Evolutionary conservation across 768 basidiomycete species (phyloP).

Genomic region (Rhizopogon sp.): DNA sequence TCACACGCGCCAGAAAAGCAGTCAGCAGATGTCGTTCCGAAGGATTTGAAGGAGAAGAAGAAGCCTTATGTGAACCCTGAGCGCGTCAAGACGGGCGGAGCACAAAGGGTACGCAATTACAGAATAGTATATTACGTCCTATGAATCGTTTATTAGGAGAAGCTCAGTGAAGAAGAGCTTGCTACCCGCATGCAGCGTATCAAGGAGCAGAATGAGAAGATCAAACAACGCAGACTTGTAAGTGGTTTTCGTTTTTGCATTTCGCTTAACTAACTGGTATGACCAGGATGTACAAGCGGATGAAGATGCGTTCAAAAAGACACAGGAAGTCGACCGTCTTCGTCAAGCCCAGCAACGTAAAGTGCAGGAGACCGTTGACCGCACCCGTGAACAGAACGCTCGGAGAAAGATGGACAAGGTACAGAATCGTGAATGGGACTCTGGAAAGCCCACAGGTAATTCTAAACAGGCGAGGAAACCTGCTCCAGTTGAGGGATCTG

Average conservation of each 20-base stretch:
- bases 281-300: slow-evolving; percentile 75
- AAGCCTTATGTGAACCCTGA: slow-evolving; percentile 79
- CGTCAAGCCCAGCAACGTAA: slow-evolving; percentile 55
- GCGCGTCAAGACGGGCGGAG: slow-evolving; percentile 79
- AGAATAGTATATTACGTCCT: background rate
- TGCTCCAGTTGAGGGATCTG: slow-evolving; percentile 4
- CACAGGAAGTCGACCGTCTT: slow-evolving; percentile 57
- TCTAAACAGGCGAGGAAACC: slow-evolving; percentile 11
- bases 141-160: slow-evolving; percentile 46
- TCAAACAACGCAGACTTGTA: slow-evolving; percentile 64
- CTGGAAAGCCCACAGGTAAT: slow-evolving; percentile 46
- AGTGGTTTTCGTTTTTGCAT: slow-evolving; percentile 14
- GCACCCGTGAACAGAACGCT: slow-evolving; percentile 73
- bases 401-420: slow-evolving; percentile 79
- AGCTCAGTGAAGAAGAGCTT: slow-evolving; percentile 62
- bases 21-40: background rate
- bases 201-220: slow-evolving; percentile 69
- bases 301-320: slow-evolving; percentile 71
- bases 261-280: slow-evolving; percentile 2
- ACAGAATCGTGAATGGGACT: slow-evolving; percentile 80
- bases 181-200: slow-evolving; percentile 66
- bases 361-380: slow-evolving; percentile 65
- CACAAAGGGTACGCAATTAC: slow-evolving; percentile 50
- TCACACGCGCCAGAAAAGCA: slow-evolving; percentile 14
- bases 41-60: slow-evolving; percentile 45